Conservation (phyloP, 1,139 yeast genomes). For the Pichia sp. region DNA sequence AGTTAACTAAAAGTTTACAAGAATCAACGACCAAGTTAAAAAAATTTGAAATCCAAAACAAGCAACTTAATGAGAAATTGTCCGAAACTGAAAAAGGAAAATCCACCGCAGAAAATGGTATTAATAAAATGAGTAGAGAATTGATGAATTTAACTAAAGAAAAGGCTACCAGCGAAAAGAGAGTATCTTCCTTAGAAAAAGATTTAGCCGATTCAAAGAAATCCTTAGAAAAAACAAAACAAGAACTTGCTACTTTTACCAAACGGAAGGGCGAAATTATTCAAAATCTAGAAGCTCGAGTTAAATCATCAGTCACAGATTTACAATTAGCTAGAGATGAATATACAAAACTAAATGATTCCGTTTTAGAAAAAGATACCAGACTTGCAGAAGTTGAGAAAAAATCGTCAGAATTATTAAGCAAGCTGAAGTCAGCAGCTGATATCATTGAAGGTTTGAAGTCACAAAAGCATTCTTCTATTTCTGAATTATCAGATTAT, state of each 20-base stretch:
- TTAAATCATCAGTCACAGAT: constrained; percentile 17
- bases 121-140: constrained; percentile 86
- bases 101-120: constrained; percentile 75
- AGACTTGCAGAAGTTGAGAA: constrained; percentile 34
- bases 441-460: constrained; percentile 39
- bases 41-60: constrained; percentile 32
- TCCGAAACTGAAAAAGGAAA: constrained; percentile 42
- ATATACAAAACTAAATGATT: constrained; percentile 28
- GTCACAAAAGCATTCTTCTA: constrained; percentile 19
- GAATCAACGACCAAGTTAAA: constrained; percentile 31
- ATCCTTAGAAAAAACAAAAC: constrained; percentile 29
- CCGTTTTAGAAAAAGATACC: constrained; percentile 34
- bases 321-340: constrained; percentile 23
- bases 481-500: constrained; percentile 16
- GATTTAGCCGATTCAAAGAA: constrained; percentile 30
- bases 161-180: constrained; percentile 47
- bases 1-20: constrained; percentile 23
- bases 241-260: constrained; percentile 19
- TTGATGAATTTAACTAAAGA: constrained; percentile 60
- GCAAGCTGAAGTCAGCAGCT: constrained; percentile 44
- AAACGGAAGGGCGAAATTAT: constrained; percentile 26
- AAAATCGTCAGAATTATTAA: constrained; percentile 38
- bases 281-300: constrained; percentile 16
- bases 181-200: constrained; percentile 38
- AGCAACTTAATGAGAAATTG: constrained; percentile 36